phyloP scores from a whole-genome alignment of 805 yeast species.

The Ogataea thermomethanolica region DNA sequence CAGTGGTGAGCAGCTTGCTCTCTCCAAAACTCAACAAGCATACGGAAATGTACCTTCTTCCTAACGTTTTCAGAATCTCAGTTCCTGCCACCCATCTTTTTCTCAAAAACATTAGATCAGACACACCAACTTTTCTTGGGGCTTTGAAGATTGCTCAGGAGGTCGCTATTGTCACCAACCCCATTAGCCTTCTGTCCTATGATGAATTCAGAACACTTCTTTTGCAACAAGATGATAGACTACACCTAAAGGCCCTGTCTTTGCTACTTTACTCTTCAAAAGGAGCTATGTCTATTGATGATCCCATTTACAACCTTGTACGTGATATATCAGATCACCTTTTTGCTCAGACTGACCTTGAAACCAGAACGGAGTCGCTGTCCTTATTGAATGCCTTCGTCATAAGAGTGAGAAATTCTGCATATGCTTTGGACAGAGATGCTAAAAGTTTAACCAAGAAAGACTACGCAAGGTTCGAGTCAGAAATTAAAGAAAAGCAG shows the following conservation, averaged over 20 bases:
- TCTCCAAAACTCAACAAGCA: slow-evolving; percentile 38
- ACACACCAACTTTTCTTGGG: slow-evolving; percentile 45
- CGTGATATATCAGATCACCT: slow-evolving; percentile 44
- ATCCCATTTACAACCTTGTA: slow-evolving; percentile 42
- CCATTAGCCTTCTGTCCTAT: slow-evolving; percentile 27
- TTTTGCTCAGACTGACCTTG: slow-evolving; percentile 64
- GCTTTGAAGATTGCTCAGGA: slow-evolving; percentile 64
- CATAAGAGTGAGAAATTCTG: slow-evolving; percentile 63
- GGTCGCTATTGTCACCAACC: slow-evolving; percentile 48
- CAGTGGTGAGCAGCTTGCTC: slow-evolving; percentile 36
- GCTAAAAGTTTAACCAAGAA: slow-evolving; percentile 38
- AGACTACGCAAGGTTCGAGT: slow-evolving; percentile 32
- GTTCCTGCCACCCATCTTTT: slow-evolving; percentile 35
- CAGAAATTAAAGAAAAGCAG: slow-evolving; percentile 34
- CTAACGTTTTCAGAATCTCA: slow-evolving; percentile 55
- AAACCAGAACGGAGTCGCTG: slow-evolving; percentile 60
- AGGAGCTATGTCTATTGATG: slow-evolving; percentile 54
- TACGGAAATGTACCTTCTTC: slow-evolving; percentile 57
- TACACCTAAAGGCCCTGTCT: slow-evolving; percentile 55
- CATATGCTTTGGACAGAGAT: slow-evolving; percentile 56
- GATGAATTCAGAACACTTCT: slow-evolving; percentile 38
- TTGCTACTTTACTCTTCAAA: slow-evolving; percentile 59
- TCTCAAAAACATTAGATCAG: slow-evolving; percentile 22
- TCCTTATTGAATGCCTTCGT: slow-evolving; percentile 62
- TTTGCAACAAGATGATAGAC: slow-evolving; percentile 37